Base-by-base conservation (phyloP, 352 stramenopile species). In the Pythium guiyangense region DNA sequence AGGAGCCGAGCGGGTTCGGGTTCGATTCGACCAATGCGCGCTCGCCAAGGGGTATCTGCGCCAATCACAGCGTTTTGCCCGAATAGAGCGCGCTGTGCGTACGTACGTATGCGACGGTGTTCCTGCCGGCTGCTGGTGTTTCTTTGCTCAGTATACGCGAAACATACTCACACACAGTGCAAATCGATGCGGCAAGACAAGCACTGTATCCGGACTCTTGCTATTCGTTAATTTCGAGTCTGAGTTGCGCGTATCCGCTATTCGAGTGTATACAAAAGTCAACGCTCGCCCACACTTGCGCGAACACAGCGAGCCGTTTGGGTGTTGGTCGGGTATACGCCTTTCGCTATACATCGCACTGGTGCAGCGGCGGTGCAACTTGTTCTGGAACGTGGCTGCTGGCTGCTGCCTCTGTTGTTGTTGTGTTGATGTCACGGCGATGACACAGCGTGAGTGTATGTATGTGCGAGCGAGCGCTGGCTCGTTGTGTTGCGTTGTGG, bases 51-150 rank as follows among this genome's bases (percentile, higher is more conserved):
- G 22, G 25, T 22, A 27, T 37, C 11, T 31, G 4, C 10, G n/a
- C 44, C 49, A 20, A 29, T 14, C 1, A 18, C 8, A 17, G 15
- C 17, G 15, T 29, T 20, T 20, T 3, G 8, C 49, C 42, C 34
- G 48, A 59, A 55, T 52, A 45, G 18, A 55, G 43, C 49, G 20
- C 20, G 6, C 20, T 8, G 39, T 25, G 39, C 17, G 31, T 48
- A 48, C 57, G 47, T 46, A 25, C 25, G 56, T 56, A 63, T 64
- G 62, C 52, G 62, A 69, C 57, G 51, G 40, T 29, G 39, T 60
- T 62, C 35, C 48, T 64, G 40, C 52, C 49, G 17, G 51, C 40
- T 62, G 54, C 54, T 49, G 52, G 54, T 29, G 54, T 37, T 37
- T 37, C 31, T 47, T 39, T 61, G 45, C 29, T 45, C 8, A 37